phyloP scores from a whole-genome alignment of 1,139 yeast genomes.

The Suhomyces terraborum region DNA sequence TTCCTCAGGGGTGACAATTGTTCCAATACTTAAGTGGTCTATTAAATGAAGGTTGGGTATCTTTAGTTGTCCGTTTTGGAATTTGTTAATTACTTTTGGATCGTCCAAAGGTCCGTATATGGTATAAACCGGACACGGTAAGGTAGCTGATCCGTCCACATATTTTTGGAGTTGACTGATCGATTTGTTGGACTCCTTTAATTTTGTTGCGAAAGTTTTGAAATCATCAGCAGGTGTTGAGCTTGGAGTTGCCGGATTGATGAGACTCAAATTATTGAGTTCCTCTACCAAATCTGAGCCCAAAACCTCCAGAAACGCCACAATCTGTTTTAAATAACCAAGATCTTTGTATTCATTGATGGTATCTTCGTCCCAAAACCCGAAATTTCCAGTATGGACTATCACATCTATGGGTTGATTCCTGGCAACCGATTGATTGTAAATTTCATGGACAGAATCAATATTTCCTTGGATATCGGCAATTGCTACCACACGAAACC shows the following conservation, averaged over 20 bases:
- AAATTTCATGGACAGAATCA: constrained; percentile 23
- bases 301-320: constrained; percentile 65
- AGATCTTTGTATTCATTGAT: constrained; percentile 54
- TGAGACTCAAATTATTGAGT: constrained; percentile 49
- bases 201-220: constrained; percentile 6
- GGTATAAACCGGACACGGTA: constrained; percentile 72
- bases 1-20: constrained; percentile 39
- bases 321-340: constrained; percentile 61
- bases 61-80: constrained; percentile 52
- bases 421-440: constrained; percentile 18
- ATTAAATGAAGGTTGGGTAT: constrained; percentile 62
- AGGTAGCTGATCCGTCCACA: constrained; percentile 44
- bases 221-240: constrained; percentile 6
- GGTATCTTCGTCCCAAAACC: constrained; percentile 67
- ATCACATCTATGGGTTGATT: constrained; percentile 35
- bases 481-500: constrained; percentile 26
- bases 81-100: constrained; percentile 61
- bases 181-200: constrained; percentile 29
- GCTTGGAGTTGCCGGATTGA: constrained; percentile 20
- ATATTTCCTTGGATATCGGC: constrained; percentile 42
- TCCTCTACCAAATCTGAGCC: constrained; percentile 47
- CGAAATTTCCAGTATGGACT: constrained; percentile 79
- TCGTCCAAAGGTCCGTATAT: constrained; percentile 79
- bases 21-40: constrained; percentile 55
- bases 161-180: constrained; percentile 59